Percentiles rank a stretch among this genome's conserved stretches.
phyloP scores from a whole-genome alignment of 2,329 filamentous ascomycete species.

The Pleurostoma richardsiae region DNA sequence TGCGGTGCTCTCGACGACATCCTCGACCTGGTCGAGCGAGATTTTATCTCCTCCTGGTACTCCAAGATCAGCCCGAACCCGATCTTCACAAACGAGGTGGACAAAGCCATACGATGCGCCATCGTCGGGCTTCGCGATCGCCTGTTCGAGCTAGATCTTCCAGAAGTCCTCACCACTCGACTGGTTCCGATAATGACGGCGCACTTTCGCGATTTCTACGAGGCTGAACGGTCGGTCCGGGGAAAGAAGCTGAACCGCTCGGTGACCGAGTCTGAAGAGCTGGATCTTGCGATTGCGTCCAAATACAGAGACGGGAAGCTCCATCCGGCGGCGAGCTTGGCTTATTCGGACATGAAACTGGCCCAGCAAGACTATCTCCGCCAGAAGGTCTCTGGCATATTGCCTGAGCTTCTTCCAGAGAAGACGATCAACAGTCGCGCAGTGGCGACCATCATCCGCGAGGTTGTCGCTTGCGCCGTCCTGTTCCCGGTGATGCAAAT shows the following conservation, averaged over 20 bases:
- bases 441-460: conserved; percentile 75
- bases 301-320: conserved; percentile 88
- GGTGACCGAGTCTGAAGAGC: conserved; percentile 92
- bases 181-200: conserved; percentile 83
- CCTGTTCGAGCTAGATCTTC: conserved; percentile 71
- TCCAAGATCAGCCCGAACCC: conserved; percentile 75
- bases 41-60: conserved; percentile 91
- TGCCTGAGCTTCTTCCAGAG: conserved; percentile 70
- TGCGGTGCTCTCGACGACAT: conserved; percentile 77
- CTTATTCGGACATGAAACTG: conserved; percentile 77
- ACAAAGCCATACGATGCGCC: conserved; percentile 70
- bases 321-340: conserved; percentile 78
- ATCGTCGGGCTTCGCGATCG: conserved; percentile 67
- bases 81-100: conserved; percentile 80
- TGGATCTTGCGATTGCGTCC: conserved; percentile 90
- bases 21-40: conserved; percentile 69
- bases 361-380: conserved; percentile 88
- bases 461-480: conserved; percentile 91
- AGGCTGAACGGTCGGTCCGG: conserved; percentile 80
- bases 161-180: conserved; percentile 74
- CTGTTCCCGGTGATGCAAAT: conserved; percentile 75
- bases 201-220: conserved; percentile 86
- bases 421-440: conserved; percentile 73
- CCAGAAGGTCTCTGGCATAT: conserved; percentile 62
- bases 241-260: conserved; percentile 84